A percentile compares a stretch with the other conserved stretches of the same genome.
Evolutionary conservation across 2,329 filamentous ascomycete species (phyloP).

Genomic region (Alternaria dauci): DNA sequence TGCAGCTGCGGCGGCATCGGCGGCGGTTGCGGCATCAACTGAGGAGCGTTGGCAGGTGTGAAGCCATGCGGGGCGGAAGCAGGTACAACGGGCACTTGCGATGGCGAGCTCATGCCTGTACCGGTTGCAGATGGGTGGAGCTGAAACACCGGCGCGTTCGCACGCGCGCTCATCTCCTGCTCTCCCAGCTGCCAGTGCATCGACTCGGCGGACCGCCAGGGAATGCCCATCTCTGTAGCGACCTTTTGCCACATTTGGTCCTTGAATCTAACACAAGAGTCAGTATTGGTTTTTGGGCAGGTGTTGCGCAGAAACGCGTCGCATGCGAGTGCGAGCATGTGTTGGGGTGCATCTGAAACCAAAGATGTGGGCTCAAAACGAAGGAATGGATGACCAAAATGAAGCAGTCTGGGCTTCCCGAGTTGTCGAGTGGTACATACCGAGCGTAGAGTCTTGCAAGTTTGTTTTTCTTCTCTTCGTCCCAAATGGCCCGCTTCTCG

Average conservation of each 20-base stretch:
- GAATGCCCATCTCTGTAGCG: slow-evolving; percentile 91
- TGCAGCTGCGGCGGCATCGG: slow-evolving; percentile 37
- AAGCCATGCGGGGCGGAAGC: slow-evolving; percentile 43
- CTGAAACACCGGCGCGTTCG: slow-evolving; percentile 86
- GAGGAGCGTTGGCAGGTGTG: slow-evolving; percentile 51
- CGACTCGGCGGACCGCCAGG: slow-evolving; percentile 93
- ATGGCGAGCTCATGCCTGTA: slow-evolving; percentile 44
- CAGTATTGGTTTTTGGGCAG: slow-evolving; percentile 23
- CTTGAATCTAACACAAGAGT: slow-evolving; percentile 75
- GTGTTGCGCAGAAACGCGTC: slow-evolving; percentile 10
- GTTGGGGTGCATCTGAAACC: slow-evolving; percentile 6
- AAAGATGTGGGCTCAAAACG: slow-evolving; percentile 15
- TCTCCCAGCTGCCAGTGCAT: slow-evolving; percentile 99
- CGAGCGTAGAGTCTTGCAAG: slow-evolving; percentile 93
- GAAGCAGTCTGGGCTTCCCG: slow-evolving; percentile 15
- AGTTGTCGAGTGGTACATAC: slow-evolving; percentile 59
- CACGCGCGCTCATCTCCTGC: slow-evolving; percentile 89
- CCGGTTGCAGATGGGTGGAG: slow-evolving; percentile 51
- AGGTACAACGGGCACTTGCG: slow-evolving; percentile 35
- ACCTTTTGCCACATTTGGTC: slow-evolving; percentile 98
- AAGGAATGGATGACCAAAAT: slow-evolving; percentile 5
- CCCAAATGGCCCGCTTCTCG: slow-evolving; percentile 91
- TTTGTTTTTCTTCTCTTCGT: slow-evolving; percentile 97
- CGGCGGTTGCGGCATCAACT: slow-evolving; percentile 42
- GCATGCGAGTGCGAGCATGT: slow-evolving; percentile 10